A percentile compares a stretch with the other conserved stretches of the same genome.
These are phyloP conservation scores for Kluyveromyces siamensis DNA, from an alignment of 805 yeast species.

Conservation along the genomic window DNA sequence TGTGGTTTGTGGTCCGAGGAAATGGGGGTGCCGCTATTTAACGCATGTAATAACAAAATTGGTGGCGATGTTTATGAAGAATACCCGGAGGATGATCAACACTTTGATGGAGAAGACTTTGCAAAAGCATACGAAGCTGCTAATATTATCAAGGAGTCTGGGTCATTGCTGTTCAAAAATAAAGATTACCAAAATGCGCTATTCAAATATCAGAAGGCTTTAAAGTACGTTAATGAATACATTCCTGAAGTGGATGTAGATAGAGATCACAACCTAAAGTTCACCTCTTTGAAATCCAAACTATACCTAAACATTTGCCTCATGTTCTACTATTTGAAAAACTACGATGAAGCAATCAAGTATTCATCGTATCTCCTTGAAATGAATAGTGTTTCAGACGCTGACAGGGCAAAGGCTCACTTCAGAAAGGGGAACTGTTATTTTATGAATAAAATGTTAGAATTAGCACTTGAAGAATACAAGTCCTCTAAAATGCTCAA, in stretches of 20 bases:
- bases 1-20: conserved; percentile 57
- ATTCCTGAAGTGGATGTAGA: conserved; percentile 61
- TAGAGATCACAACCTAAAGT: conserved; percentile 41
- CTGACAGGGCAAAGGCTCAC: conserved; percentile 49
- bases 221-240: conserved; percentile 62
- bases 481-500: conserved; percentile 34
- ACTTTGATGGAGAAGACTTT: conserved; percentile 50
- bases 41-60: conserved; percentile 50
- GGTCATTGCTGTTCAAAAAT: conserved; percentile 47
- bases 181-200: conserved; percentile 44
- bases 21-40: conserved; percentile 47
- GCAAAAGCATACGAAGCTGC: conserved; percentile 43
- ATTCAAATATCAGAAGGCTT: conserved; percentile 55
- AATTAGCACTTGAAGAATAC: conserved; percentile 41
- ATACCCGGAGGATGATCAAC: conserved; percentile 63
- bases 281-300: conserved; percentile 36
- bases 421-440: conserved; percentile 47
- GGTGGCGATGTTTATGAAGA: conserved; percentile 73
- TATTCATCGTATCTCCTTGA: conserved; percentile 53
- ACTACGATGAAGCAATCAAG: conserved; percentile 41
- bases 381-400: conserved; percentile 27
- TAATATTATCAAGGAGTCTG: conserved; percentile 55
- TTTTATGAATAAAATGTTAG: conserved; percentile 35
- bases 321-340: conserved; percentile 39
- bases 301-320: conserved; percentile 47